A percentile compares a stretch with the other conserved stretches of the same genome.
Conservation (phyloP, 441 rosid species). For the Euphorbia schlechtendalii region DNA sequence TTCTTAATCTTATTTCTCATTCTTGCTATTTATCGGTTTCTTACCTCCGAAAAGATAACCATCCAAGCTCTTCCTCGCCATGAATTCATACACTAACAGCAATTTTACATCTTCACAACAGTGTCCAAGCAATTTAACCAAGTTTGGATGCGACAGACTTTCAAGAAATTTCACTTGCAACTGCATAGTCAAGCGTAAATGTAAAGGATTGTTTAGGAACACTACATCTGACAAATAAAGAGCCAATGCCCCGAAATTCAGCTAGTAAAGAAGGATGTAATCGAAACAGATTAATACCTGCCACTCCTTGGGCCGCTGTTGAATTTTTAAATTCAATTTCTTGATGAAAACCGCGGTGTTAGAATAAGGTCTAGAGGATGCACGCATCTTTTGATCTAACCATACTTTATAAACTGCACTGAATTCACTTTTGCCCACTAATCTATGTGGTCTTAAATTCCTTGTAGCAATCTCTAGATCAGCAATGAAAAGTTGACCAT, state of each 20-base stretch:
- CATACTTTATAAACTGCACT: slow-evolving; percentile 23
- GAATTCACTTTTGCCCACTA: neutral
- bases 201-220: neutral
- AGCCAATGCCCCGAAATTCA: neutral
- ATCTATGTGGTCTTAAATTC: no score
- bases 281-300: slow-evolving; percentile 2
- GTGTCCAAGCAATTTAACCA: slow-evolving; percentile 35
- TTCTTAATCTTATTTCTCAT: no score
- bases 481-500: neutral
- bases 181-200: slow-evolving; percentile 26
- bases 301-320: neutral
- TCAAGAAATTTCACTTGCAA: slow-evolving; percentile 72
- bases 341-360: slow-evolving; percentile 71
- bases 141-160: slow-evolving; percentile 56
- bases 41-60: slow-evolving; percentile 78
- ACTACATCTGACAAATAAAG: neutral
- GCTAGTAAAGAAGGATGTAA: neutral
- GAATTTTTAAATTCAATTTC: slow-evolving; percentile 68
- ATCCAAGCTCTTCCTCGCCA: slow-evolving; percentile 85
- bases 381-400: neutral
- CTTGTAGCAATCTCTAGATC: no score
- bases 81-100: slow-evolving; percentile 71
- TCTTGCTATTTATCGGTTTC: neutral
- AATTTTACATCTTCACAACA: slow-evolving; percentile 65
- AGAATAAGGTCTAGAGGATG: slow-evolving; percentile 32